Evolutionary conservation across 2,329 filamentous ascomycete genomes (phyloP).

Genomic region (Neofusicoccum sp.): DNA sequence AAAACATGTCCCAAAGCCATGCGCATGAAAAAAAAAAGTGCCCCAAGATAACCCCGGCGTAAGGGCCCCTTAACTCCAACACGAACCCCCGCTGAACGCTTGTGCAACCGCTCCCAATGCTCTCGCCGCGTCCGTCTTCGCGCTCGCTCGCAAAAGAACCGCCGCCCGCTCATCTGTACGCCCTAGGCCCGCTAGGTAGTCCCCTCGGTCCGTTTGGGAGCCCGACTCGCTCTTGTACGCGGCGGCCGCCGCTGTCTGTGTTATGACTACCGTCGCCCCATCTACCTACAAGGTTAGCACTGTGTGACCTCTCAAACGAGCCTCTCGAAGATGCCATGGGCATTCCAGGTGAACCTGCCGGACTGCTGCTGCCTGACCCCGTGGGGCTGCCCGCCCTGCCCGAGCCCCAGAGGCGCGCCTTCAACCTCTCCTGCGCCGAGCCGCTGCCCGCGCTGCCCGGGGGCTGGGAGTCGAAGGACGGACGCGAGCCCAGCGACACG

Average conservation of each 20-base stretch:
- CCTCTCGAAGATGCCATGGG: slow-evolving; percentile 23
- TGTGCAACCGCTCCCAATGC: slow-evolving; percentile 5
- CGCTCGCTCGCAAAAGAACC: background rate
- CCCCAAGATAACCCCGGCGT: slow-evolving; percentile 1
- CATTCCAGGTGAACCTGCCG: slow-evolving; percentile 20
- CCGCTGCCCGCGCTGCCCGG: slow-evolving; percentile 45
- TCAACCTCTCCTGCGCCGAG: slow-evolving; percentile 77
- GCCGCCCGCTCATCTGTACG: slow-evolving; percentile 4
- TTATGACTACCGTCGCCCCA: slow-evolving; percentile 10
- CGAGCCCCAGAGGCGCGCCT: slow-evolving; percentile 76
- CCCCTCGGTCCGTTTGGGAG: background rate
- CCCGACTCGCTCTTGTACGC: slow-evolving; percentile 2
- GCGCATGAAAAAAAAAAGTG: background rate
- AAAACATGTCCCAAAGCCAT: slow-evolving; percentile 1
- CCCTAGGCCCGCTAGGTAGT: slow-evolving; percentile 21
- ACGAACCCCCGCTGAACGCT: slow-evolving; percentile 21
- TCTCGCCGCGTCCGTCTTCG: background rate
- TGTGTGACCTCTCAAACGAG: slow-evolving; percentile 31
- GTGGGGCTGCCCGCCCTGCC: slow-evolving; percentile 61
- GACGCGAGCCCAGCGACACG: slow-evolving; percentile 30
- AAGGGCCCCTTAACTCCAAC: slow-evolving; percentile 18
- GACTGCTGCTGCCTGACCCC: slow-evolving; percentile 17
- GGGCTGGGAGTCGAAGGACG: slow-evolving; percentile 41
- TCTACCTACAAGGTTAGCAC: slow-evolving; percentile 16
- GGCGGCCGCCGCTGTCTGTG: background rate